Evolutionary conservation across 179 eudicot genomes (phyloP).

Genomic region (Dionaea muscipula): DNA sequence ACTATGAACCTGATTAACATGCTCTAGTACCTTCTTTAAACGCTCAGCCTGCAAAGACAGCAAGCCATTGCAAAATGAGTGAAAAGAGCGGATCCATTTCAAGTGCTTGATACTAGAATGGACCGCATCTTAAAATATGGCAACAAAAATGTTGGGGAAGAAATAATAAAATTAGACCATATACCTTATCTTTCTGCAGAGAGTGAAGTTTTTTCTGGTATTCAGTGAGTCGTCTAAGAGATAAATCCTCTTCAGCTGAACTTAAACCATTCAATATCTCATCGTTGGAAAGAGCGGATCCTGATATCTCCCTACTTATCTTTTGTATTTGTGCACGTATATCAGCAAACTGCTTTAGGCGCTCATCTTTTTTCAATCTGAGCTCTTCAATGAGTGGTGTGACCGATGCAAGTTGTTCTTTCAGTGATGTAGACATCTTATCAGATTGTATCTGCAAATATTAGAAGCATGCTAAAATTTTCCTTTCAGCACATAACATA

Average conservation of each 20-base stretch:
- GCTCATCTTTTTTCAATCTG: constrained; percentile 38
- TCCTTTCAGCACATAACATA: not conserved
- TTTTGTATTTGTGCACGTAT: constrained; percentile 49
- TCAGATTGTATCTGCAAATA: constrained; percentile 26
- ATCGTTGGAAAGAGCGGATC: constrained; percentile 24
- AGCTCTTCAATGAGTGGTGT: constrained; percentile 42
- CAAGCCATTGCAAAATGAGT: not conserved
- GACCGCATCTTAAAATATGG: too few relatives aligned
- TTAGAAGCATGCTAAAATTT: not conserved
- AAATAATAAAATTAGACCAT: too few relatives aligned
- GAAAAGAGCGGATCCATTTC: too few relatives aligned
- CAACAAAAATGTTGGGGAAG: too few relatives aligned
- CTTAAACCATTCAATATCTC: constrained; percentile 18
- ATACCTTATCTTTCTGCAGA: constrained; percentile 61
- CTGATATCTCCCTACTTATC: constrained; percentile 40
- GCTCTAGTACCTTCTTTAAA: constrained; percentile 40
- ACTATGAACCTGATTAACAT: constrained; percentile 53
- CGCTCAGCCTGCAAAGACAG: constrained; percentile 37
- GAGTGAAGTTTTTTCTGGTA: constrained; percentile 37
- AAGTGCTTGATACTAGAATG: too few relatives aligned
- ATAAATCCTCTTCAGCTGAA: constrained; percentile 44
- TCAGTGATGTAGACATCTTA: constrained; percentile 33
- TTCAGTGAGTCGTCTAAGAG: constrained; percentile 46
- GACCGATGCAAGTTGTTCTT: constrained; percentile 43
- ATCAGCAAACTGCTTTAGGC: constrained; percentile 45